Base-by-base conservation (phyloP, 1,284 basidiomycete genomes). In the Neonothopanus nambi region DNA sequence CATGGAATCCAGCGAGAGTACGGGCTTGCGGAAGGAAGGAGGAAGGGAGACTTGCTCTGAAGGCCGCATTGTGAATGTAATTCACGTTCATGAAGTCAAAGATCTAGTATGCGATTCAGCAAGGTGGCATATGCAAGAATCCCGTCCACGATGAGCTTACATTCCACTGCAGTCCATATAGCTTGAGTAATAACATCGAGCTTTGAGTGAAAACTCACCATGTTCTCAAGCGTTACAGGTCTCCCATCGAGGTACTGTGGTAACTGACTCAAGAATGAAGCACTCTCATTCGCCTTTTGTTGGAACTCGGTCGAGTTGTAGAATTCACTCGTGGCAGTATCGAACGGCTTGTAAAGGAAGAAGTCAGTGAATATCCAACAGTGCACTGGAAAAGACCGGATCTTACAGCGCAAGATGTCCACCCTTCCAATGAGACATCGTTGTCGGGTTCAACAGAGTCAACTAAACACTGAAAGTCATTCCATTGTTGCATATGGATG, bases 11-110 rank as follows among this genome's bases (percentile, higher is more conserved):
- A 1, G 89, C 89, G 48, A 90, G 77, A 46, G 75, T 75, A 21
- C 83, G 77, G 8, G 81, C 84, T 65, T 85, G 85, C 51, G 74
- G 76, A 26, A 86, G 66, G 65, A 75, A 79, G 0, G 79, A 80
- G 2, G 75, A 63, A 17, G 85, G 84, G 9, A 87, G 74, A 1
- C 65, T 66, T 12, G 75, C 63, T 9, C 75, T 69, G 60, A 88
- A 91, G 0, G 76, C 76, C 49, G 71, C 71, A 63, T 90, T 85
- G 68, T 93, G 89, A 48, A 89, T 84, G 54, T 70, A 76, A 61
- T 89, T 75, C 39, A 91, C 82, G 63, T 87, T 86, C 72, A 93
- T 82, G 61, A 77, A 89, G 63, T 91, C 90, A 66, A 75, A 92
- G 45, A 93, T 74, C 82, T 89, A 56, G 42, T n/a, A 20, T 23